Conservation (phyloP, 345 rosid species). For the Bruguiera gymnorhiza region DNA sequence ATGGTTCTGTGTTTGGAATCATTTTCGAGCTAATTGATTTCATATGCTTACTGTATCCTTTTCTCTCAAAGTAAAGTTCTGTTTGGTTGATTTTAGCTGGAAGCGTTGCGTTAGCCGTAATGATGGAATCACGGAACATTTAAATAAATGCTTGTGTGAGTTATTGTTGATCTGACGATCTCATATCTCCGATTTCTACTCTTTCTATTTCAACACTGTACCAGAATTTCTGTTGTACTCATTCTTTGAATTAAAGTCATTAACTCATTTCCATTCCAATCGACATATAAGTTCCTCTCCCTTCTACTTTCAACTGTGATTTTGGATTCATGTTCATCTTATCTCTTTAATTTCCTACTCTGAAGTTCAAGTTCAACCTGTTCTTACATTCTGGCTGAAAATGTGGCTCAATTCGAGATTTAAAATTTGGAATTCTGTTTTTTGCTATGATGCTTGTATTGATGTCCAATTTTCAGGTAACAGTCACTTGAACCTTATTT, state of each 20-base stretch:
- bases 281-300: not conserved
- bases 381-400: too few relatives aligned
- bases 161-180: not conserved
- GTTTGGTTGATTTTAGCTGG: slow-evolving; percentile 1
- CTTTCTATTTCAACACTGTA: not conserved
- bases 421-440: too few relatives aligned
- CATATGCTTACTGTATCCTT: not conserved
- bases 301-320: not conserved
- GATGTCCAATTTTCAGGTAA: too few relatives aligned
- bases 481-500: too few relatives aligned
- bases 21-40: not conserved
- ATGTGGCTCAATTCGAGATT: too few relatives aligned
- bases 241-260: too few relatives aligned
- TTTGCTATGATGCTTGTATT: too few relatives aligned
- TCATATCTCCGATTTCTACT: not conserved
- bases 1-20: not conserved
- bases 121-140: too few relatives aligned
- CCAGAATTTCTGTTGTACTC: too few relatives aligned
- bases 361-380: not conserved
- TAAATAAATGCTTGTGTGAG: not conserved
- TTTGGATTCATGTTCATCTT: not conserved
- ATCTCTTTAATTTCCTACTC: not conserved
- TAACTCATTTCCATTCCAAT: too few relatives aligned
- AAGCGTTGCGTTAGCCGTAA: not conserved
- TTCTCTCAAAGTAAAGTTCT: not conserved